Conservation (phyloP, 2,329 filamentous ascomycete species). For the Gnomoniopsis smithogilvyi region DNA sequence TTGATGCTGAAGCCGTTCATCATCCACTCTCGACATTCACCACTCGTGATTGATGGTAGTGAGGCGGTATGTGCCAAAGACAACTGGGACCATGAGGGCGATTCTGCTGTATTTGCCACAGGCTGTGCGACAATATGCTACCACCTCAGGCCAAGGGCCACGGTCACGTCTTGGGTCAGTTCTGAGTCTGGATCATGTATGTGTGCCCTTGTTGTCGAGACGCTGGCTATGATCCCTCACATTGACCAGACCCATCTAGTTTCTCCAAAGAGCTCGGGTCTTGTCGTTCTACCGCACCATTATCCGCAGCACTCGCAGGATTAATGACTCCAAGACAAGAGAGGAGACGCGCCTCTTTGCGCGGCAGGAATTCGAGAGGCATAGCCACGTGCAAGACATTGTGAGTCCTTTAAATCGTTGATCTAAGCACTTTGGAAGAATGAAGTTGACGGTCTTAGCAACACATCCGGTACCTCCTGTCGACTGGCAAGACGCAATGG, state of each 20-base stretch:
- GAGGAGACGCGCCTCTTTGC: conserved; percentile 56
- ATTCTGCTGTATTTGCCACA: conserved; percentile 20
- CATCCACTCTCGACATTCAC: not conserved
- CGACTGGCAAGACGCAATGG: conserved; percentile 65
- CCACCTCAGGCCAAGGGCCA: conserved; percentile 15
- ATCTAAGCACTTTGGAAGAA: not conserved
- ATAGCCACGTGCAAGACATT: conserved; percentile 52
- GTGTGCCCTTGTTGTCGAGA: conserved; percentile 23
- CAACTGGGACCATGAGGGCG: conserved; percentile 17
- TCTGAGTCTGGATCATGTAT: conserved; percentile 58
- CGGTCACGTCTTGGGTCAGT: conserved; percentile 35
- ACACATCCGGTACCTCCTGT: conserved; percentile 61
- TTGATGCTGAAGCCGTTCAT: not conserved
- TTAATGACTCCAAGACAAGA: conserved; percentile 47
- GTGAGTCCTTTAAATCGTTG: conserved; percentile 34
- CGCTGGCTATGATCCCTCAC: not conserved
- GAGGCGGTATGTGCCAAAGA: not conserved
- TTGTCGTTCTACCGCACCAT: conserved; percentile 58
- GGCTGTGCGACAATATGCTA: conserved; percentile 35
- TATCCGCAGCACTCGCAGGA: conserved; percentile 50
- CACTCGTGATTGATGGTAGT: not conserved
- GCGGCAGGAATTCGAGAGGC: conserved; percentile 59
- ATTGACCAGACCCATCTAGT: conserved; percentile 36
- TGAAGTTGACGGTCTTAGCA: not conserved
- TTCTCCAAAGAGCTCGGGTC: conserved; percentile 54